Percentiles rank a stretch among this genome's conserved stretches.
These are phyloP conservation scores for Trichoderma atroviride DNA, from an alignment of 2,329 filamentous ascomycete genomes.

Conservation along the genomic window DNA sequence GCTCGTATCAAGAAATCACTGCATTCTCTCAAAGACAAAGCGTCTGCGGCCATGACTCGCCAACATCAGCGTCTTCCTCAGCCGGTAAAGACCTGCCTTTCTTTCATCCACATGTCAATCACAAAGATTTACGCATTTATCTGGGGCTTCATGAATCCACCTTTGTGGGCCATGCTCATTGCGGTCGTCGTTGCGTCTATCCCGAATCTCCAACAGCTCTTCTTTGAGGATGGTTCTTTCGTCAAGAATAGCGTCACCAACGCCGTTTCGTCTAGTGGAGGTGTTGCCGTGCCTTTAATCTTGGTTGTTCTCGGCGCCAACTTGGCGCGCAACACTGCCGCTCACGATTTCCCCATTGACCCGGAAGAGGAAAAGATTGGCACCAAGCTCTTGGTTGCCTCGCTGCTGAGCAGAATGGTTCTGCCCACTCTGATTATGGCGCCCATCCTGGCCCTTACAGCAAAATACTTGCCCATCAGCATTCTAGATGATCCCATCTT, in stretches of 20 bases:
- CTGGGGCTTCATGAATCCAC: conserved; percentile 97
- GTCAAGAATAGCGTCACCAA: conserved; percentile 90
- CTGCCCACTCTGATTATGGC: conserved; percentile 91
- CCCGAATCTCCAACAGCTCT: conserved; percentile 76
- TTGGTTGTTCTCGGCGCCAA: conserved; percentile 95
- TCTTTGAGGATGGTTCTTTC: conserved; percentile 88
- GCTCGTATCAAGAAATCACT: conserved; percentile 43
- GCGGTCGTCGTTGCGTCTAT: conserved; percentile 91
- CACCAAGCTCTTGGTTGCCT: conserved; percentile 80
- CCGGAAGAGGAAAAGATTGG: conserved; percentile 70
- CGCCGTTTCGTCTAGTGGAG: conserved; percentile 80
- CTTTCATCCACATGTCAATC: conserved; percentile 39
- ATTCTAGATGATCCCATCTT: conserved; percentile 98
- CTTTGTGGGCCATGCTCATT: conserved; percentile 92
- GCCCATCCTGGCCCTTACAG: conserved; percentile 80
- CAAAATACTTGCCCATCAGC: conserved; percentile 89
- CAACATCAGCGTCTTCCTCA: conserved; percentile 46
- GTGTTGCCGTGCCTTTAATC: conserved; percentile 92
- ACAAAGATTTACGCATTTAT: conserved; percentile 63
- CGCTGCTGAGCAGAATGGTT: conserved; percentile 86
- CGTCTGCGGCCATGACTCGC: conserved; percentile 32
- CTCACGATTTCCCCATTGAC: conserved; percentile 63
- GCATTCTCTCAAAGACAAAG: conserved; percentile 31
- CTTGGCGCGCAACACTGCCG: conserved; percentile 85
- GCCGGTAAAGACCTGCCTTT: conserved; percentile 44